Conservation (phyloP, 1,284 basidiomycete genomes). For the Athelia sp. region DNA sequence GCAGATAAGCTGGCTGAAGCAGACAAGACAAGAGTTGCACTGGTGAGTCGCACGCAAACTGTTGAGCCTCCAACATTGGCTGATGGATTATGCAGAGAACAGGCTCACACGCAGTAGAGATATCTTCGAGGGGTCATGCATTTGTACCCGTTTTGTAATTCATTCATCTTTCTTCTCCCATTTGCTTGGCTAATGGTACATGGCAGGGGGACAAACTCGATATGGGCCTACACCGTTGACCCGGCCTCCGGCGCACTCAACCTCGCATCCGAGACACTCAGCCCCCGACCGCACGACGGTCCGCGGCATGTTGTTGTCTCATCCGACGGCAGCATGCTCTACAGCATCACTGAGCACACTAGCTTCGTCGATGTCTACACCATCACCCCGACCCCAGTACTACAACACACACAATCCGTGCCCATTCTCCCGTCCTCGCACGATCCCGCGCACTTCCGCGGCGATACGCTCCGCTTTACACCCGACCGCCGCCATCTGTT, state of each 20-base stretch:
- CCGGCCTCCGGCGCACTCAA: constrained; percentile 17
- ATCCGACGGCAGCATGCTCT: constrained; percentile 40
- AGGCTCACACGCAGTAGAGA: constrained; percentile 44
- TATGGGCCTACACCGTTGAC: constrained; percentile 37
- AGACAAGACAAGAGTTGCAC: constrained; percentile 41
- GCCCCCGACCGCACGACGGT: constrained; percentile 31
- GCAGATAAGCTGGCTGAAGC: constrained; percentile 32
- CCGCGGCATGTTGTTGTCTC: constrained; percentile 45
- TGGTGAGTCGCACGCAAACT: constrained; percentile 24
- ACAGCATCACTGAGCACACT: constrained; percentile 45
- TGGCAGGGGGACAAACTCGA: constrained; percentile 32
- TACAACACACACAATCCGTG: constrained; percentile 26
- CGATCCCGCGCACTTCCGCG: constrained; percentile 25
- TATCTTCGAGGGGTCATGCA: constrained; percentile 30
- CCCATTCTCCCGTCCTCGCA: constrained; percentile 30
- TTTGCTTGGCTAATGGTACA: background rate
- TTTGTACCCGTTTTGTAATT: constrained; percentile 39
- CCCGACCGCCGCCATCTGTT: constrained; percentile 35
- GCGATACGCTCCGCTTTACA: constrained; percentile 40
- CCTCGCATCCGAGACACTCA: constrained; percentile 7
- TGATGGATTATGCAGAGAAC: constrained; percentile 28
- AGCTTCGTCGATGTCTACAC: constrained; percentile 39
- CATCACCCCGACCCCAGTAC: constrained; percentile 22
- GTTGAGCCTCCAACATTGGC: background rate
- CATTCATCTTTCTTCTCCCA: background rate